phyloP scores from a whole-genome alignment of 164 flowering plant genomes.

The Vitis vinifera region ASM3070453v1 NC_081812.1:10660001-10660500 shows the following conservation, averaged over 20 bases:
- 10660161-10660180: constrained; percentile 81
- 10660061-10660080: no score
- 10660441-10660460: no score
- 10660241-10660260: constrained; percentile 94
- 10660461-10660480: no score
- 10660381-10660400: not conserved
- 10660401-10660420: not conserved
- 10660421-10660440: no score
- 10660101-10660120: constrained; percentile 97
- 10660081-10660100: constrained; percentile 46
- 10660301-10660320: not conserved
- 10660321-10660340: not conserved
- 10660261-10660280: constrained; percentile 71
- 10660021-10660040: not conserved
- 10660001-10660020: no score
- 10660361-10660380: no score
- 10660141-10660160: constrained; percentile 79
- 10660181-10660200: constrained; percentile 77
- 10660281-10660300: constrained; percentile 78
- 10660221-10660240: constrained; percentile 56
- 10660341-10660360: not conserved
- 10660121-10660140: constrained; percentile 95
- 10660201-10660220: constrained; percentile 81
- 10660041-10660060: not conserved
- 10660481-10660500: no score